Evolutionary conservation across 73 alveolate genomes (phyloP).

Genomic region (Paramecium biaurelia): DNA sequence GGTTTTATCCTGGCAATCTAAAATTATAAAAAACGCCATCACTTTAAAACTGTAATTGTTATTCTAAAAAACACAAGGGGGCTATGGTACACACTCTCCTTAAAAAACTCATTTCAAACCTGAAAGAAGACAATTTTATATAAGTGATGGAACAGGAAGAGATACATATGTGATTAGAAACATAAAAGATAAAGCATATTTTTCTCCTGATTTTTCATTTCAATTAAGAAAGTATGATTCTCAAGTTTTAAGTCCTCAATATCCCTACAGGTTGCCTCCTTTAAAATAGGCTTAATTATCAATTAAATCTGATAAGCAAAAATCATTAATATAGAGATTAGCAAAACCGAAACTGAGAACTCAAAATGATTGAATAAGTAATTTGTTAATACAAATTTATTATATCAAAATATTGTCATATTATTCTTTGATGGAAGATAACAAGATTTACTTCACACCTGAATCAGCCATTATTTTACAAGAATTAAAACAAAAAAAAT

Average conservation of each 20-base stretch:
- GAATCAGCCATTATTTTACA: background rate
- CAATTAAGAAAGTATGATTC: slow-evolving; percentile 30
- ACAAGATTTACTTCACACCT: background rate
- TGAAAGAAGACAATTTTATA: background rate
- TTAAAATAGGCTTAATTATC: background rate
- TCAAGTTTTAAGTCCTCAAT: background rate
- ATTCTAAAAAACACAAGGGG: background rate
- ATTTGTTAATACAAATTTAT: background rate
- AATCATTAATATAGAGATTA: background rate
- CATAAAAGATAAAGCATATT: background rate
- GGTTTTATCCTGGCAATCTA: slow-evolving; percentile 35
- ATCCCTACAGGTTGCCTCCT: slow-evolving; percentile 40
- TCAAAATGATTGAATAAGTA: slow-evolving; percentile 3
- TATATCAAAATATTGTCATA: background rate
- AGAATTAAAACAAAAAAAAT: background rate
- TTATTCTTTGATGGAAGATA: background rate
- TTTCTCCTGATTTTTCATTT: background rate
- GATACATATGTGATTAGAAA: slow-evolving; percentile 45
- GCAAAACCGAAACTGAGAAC: slow-evolving; percentile 21
- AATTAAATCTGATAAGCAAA: background rate
- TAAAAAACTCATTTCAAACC: background rate
- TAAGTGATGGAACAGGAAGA: slow-evolving; percentile 42
- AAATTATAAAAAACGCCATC: background rate
- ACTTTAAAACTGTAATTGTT: background rate
- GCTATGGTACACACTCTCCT: slow-evolving; percentile 13